Evolutionary conservation across 2,329 filamentous ascomycete species (phyloP), one percentile per base, ranked within the genome.

Genomic region (Fusarium veterinarium): DNA sequence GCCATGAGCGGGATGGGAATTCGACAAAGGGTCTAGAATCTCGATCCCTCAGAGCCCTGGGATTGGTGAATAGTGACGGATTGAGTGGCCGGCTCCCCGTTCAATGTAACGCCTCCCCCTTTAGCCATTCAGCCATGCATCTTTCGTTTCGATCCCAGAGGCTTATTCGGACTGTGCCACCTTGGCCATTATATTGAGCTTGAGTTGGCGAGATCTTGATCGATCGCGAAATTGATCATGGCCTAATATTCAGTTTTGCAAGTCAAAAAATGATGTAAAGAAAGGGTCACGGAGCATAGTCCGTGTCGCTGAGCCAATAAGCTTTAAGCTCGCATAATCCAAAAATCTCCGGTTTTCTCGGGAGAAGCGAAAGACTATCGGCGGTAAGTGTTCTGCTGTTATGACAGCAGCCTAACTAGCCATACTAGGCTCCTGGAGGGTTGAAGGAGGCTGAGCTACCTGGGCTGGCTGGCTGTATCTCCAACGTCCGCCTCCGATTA

Each of bases 1-100:
- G 58, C 58, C 64, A 72, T 70, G 33, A 60, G 38, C 23, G 64
- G 51, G 45, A 77, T 77, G 75, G 75, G 73, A 77, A 75, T 77
- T 75, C 44, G 48, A 40, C 51, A 46, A 35, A 31, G 57, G 59
- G 58, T 49, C 62, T 69, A 60, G 64, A 76, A 75, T 75, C 75
- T 76, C 72, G 73, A 77, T 77, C 49, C 61, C 60, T 66, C 33
- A 41, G 56, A 62, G 64, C 31, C 40, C 31, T 56, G 31, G 48
- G 46, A 68, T 65, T 66, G 69, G 67, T 16, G 60, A 64, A 23
- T 48, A 40, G 41, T 44, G 20, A 28, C 44, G 65, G 68, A 41
- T 53, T 40, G 33, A 52, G 56, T 46, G 60, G 28, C 60, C 71
- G 59, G 35, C 60, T 60, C 73, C 67, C 69, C 74, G 59, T 55